Evolutionary conservation across 1,284 basidiomycete species (phyloP).

Genomic region (Agaricales sp.): DNA sequence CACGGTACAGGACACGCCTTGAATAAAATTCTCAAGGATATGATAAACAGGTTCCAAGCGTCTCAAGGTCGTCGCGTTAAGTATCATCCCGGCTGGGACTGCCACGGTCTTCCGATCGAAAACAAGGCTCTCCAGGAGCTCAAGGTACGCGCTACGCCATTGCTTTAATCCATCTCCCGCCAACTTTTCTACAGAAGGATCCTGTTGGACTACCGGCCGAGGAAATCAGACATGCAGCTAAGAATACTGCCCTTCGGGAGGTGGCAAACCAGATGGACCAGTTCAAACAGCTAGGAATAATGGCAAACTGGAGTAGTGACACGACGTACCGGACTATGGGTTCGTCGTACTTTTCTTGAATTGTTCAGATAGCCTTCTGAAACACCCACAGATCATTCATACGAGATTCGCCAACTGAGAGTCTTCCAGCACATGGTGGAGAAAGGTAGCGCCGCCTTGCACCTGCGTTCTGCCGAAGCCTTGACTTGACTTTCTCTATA

Average conservation of each 20-base stretch:
- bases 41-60: conserved; percentile 87
- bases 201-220: conserved; percentile 43
- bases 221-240: conserved; percentile 67
- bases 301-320: conserved; percentile 84
- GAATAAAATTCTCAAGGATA: conserved; percentile 96
- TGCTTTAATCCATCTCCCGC: conserved; percentile 1
- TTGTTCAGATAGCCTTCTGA: neutral
- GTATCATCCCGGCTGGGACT: conserved; percentile 97
- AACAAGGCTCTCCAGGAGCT: conserved; percentile 80
- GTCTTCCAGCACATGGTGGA: conserved; percentile 88
- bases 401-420: conserved; percentile 83
- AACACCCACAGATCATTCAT: conserved; percentile 56
- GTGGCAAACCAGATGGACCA: conserved; percentile 74
- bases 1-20: conserved; percentile 62
- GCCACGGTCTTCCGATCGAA: conserved; percentile 96
- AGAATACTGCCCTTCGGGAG: conserved; percentile 65
- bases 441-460: conserved; percentile 38
- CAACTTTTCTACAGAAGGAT: conserved; percentile 29
- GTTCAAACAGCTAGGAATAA: conserved; percentile 79
- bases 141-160: conserved; percentile 24
- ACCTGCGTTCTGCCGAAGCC: neutral
- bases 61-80: conserved; percentile 75
- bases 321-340: conserved; percentile 84
- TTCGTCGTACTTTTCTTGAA: conserved; percentile 22
- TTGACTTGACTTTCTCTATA: conserved; percentile 1